phyloP scores from a whole-genome alignment of 129 eudicot genomes.

The Lactuca sativa region DNA sequence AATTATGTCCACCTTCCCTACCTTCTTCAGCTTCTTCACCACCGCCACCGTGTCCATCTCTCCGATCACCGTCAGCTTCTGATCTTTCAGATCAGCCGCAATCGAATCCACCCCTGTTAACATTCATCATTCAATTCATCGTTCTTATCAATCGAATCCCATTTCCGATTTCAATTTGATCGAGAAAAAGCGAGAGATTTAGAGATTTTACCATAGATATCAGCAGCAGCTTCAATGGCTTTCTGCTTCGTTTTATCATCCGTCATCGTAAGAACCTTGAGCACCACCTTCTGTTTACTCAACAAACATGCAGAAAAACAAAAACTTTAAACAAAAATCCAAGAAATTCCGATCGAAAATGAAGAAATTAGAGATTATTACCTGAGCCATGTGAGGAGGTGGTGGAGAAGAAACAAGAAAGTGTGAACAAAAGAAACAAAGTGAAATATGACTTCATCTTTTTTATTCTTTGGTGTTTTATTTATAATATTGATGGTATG shows the following conservation, averaged over 20 bases:
- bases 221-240: conserved; percentile 98
- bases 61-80: conserved; percentile 89
- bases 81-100: conserved; percentile 76
- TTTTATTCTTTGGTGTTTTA: conserved; percentile 28
- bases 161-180: background rate
- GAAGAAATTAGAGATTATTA: conserved; percentile 19
- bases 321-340: background rate
- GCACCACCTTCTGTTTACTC: conserved; percentile 61
- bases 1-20: conserved; percentile 76
- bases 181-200: background rate
- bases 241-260: conserved; percentile 90
- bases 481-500: conserved; percentile 15
- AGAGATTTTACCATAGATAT: conserved; percentile 57
- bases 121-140: background rate
- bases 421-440: conserved; percentile 32
- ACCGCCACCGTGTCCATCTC: conserved; percentile 93
- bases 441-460: conserved; percentile 20
- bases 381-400: conserved; percentile 39
- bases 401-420: conserved; percentile 10
- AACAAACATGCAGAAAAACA: conserved; percentile 15
- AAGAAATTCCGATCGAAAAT: background rate
- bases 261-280: conserved; percentile 84
- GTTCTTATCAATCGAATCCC: conserved; percentile 8
- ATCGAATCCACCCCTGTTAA: conserved; percentile 79
- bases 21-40: conserved; percentile 81